phyloP scores from a whole-genome alignment of 495 filamentous ascomycete genomes.

The Daldinia childiae region DNA sequence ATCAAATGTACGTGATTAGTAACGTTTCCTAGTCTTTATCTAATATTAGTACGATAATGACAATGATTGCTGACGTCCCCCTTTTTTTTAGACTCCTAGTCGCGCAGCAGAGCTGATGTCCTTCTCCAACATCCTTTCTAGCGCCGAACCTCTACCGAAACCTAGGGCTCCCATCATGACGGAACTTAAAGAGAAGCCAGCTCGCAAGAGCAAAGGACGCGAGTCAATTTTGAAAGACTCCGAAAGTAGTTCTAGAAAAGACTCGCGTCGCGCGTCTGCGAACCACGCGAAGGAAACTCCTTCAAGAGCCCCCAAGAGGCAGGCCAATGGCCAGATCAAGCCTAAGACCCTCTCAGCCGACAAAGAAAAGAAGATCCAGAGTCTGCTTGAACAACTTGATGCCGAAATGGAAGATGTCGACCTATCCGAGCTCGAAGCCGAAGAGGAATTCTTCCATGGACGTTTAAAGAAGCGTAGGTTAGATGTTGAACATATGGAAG shows the following conservation, averaged over 20 bases:
- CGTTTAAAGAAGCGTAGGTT: constrained; percentile 70
- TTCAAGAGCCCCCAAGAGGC: constrained; percentile 61
- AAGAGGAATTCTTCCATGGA: constrained; percentile 62
- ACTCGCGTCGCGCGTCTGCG: constrained; percentile 51
- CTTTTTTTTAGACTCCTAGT: constrained; percentile 62
- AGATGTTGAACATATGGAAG: constrained; percentile 64
- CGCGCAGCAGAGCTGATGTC: constrained; percentile 87
- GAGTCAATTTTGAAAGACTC: constrained; percentile 52
- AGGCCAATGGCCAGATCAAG: constrained; percentile 61
- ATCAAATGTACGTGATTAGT: constrained; percentile 49
- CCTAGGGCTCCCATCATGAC: constrained; percentile 54
- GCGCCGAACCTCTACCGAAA: constrained; percentile 68
- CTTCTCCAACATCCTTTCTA: constrained; percentile 88
- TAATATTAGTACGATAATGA: constrained; percentile 6
- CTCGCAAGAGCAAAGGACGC: constrained; percentile 56
- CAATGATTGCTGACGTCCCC: constrained; percentile 27
- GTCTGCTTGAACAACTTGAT: constrained; percentile 72
- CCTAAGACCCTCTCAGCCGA: constrained; percentile 66
- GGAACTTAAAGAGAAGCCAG: constrained; percentile 44
- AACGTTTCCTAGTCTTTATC: neutral
- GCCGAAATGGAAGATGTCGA: constrained; percentile 74
- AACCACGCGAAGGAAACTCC: constrained; percentile 58
- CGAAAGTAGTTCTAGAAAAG: constrained; percentile 52
- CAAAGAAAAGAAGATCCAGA: constrained; percentile 73
- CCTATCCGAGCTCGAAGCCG: constrained; percentile 67